Evolutionary conservation across 805 yeast genomes (phyloP).

Genomic region (Ogataea nakhonphanomensis): DNA sequence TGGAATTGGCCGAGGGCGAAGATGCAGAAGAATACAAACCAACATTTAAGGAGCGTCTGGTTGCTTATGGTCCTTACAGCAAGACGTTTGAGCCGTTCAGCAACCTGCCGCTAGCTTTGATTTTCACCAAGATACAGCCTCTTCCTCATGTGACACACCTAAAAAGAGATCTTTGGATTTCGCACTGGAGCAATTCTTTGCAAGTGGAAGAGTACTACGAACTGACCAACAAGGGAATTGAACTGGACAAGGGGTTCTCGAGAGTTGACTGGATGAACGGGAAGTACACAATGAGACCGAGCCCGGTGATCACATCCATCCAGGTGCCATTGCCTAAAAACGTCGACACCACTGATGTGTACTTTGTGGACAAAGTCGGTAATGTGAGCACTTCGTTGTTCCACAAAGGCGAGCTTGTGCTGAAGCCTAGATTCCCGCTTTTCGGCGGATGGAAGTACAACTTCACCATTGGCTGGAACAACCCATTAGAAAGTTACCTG

Average conservation of each 20-base stretch:
- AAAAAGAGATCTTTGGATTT: slow-evolving; percentile 80
- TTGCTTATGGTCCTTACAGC: slow-evolving; percentile 55
- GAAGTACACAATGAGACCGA: slow-evolving; percentile 45
- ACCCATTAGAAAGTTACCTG: slow-evolving; percentile 51
- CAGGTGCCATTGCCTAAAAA: slow-evolving; percentile 51
- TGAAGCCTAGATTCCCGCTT: slow-evolving; percentile 89
- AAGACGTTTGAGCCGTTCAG: slow-evolving; percentile 43
- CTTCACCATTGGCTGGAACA: slow-evolving; percentile 93
- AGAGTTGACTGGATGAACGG: slow-evolving; percentile 74
- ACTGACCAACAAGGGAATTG: slow-evolving; percentile 71
- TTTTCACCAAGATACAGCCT: slow-evolving; percentile 66
- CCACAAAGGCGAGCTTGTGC: slow-evolving; percentile 43
- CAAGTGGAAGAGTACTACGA: slow-evolving; percentile 86
- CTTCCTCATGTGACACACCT: slow-evolving; percentile 56
- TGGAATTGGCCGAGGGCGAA: slow-evolving; percentile 22
- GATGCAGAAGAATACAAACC: slow-evolving; percentile 26
- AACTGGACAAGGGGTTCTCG: slow-evolving; percentile 66
- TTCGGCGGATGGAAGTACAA: slow-evolving; percentile 96
- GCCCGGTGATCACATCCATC: slow-evolving; percentile 59
- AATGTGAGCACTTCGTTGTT: slow-evolving; percentile 76
- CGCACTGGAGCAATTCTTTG: slow-evolving; percentile 72
- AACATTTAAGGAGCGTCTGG: slow-evolving; percentile 35
- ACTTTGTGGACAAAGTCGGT: slow-evolving; percentile 87
- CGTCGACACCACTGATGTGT: slow-evolving; percentile 53
- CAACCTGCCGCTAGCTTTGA: slow-evolving; percentile 47